Percentiles rank a stretch among this genome's conserved stretches.
phyloP scores from a whole-genome alignment of 306 rosid genomes.

The Prunus kanzakura region DNA sequence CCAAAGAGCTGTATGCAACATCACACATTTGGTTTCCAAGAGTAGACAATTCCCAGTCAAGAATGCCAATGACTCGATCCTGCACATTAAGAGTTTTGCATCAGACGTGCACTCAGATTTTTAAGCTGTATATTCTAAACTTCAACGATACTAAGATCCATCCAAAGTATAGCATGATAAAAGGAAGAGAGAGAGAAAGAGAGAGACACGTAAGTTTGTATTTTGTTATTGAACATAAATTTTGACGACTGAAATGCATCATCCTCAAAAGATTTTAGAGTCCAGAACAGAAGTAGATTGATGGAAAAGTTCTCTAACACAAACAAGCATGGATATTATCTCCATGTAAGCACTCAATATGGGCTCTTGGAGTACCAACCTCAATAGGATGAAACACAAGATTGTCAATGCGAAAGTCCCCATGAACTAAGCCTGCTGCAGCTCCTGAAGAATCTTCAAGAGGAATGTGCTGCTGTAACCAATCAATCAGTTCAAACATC shows the following conservation, averaged over 20 bases:
- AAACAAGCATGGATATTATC: not conserved
- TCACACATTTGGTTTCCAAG: slow-evolving; percentile 98
- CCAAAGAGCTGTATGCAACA: slow-evolving; percentile 79
- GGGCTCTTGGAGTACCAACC: slow-evolving; percentile 43
- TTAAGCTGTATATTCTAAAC: slow-evolving; percentile 11
- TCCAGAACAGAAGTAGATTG: not conserved
- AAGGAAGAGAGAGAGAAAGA: too few relatives aligned
- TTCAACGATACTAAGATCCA: slow-evolving; percentile 1
- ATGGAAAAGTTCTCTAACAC: not conserved
- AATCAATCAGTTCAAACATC: slow-evolving; percentile 78
- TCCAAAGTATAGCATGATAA: not conserved
- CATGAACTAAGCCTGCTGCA: slow-evolving; percentile 84
- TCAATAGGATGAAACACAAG: slow-evolving; percentile 85
- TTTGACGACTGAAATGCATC: not conserved
- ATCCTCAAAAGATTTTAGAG: not conserved
- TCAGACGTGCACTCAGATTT: slow-evolving; percentile 25
- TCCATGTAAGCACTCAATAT: not conserved
- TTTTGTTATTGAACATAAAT: not conserved
- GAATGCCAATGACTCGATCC: slow-evolving; percentile 93
- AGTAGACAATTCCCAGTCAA: slow-evolving; percentile 97
- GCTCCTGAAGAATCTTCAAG: slow-evolving; percentile 77
- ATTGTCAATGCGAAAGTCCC: slow-evolving; percentile 94
- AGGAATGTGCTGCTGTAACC: slow-evolving; percentile 71
- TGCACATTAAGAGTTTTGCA: slow-evolving; percentile 42
- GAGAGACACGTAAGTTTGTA: too few relatives aligned